Base-by-base conservation (phyloP, 1,139 yeast genomes). In the Taphrina confusa region DNA sequence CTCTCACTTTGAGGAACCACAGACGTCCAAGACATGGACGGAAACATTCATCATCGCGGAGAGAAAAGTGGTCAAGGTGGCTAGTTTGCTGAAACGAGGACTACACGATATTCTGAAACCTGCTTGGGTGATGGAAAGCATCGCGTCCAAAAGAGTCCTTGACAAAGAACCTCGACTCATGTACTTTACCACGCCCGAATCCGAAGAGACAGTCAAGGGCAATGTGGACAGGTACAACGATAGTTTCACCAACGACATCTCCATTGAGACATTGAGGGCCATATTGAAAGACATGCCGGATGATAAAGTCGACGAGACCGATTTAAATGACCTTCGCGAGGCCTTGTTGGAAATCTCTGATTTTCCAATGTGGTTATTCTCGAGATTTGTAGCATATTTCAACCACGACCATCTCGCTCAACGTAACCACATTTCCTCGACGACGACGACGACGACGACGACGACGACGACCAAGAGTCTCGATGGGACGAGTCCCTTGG, bases 71-170 rank as follows among this genome's bases (percentile, higher is more conserved):
- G 74, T 79, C 0, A 78, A 76, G 42, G 80, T 83, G 5, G 70
- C 72, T 8, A 73, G 75, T 0, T 71, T 82, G 55, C 68, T 75
- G 2, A 70, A 75, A 3, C 69, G 75, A 34, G 84, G 84, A 0
- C 54, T 57, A 0, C 79, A 76, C 65, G 88, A 85, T 67, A 75
- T 91, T 0, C 69, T 89, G 5, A 77, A 73, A 59, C 91, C 95
- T 0, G 71, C 72, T 18, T 92, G 96, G 95, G 70, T 89, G 5
- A 74, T 82, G 49, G 90, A 87, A 65, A 82, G 95, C 66, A 73
- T 87, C 2, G 67, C 72, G 12, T 71, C 75, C 20, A 67, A 72
- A 0, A 64, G 68, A 1, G 60, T 83, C 1, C 71, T 88, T 0
- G 79, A 78, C 0, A 66, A 85, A 9, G 95, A 88, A 66, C 85